phyloP scores from a whole-genome alignment of 768 basidiomycete genomes.

The Dioszegia hungarica region DNA sequence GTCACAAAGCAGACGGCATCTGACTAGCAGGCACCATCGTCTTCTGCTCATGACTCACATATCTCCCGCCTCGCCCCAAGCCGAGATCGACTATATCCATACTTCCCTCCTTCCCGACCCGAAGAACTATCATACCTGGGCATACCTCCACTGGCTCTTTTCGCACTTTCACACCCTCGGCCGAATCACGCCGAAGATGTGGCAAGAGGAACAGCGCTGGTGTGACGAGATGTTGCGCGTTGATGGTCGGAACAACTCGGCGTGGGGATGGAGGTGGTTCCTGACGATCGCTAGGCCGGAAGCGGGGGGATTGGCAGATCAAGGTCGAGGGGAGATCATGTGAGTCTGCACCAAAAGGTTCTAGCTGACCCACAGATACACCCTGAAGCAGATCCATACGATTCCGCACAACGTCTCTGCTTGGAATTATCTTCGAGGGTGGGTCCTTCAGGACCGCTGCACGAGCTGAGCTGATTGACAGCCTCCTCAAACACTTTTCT shows the following conservation, averaged over 20 bases:
- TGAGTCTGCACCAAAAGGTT: constrained; percentile 52
- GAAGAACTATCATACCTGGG: constrained; percentile 99
- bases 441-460: constrained; percentile 1
- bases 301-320: constrained; percentile 56
- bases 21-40: constrained; percentile 51
- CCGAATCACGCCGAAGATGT: constrained; percentile 31
- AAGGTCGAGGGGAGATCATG: constrained; percentile 68
- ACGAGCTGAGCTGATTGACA: not conserved
- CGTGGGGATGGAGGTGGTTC: constrained; percentile 91
- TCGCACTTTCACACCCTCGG: constrained; percentile 59
- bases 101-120: constrained; percentile 66
- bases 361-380: constrained; percentile 56
- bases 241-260: constrained; percentile 92
- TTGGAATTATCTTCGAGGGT: constrained; percentile 91
- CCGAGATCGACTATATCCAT: constrained; percentile 76
- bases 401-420: constrained; percentile 91
- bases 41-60: constrained; percentile 51
- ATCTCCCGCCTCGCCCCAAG: constrained; percentile 39
- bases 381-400: constrained; percentile 73
- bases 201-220: constrained; percentile 43
- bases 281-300: constrained; percentile 61
- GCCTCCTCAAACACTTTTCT: constrained; percentile 57
- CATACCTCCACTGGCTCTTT: constrained; percentile 90
- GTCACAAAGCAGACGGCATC: constrained; percentile 50
- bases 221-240: constrained; percentile 50